These are phyloP conservation scores for Cokeromyces recurvatus DNA, from an alignment of 371 early-diverging fungal genomes.

Conservation along the genomic window DNA sequence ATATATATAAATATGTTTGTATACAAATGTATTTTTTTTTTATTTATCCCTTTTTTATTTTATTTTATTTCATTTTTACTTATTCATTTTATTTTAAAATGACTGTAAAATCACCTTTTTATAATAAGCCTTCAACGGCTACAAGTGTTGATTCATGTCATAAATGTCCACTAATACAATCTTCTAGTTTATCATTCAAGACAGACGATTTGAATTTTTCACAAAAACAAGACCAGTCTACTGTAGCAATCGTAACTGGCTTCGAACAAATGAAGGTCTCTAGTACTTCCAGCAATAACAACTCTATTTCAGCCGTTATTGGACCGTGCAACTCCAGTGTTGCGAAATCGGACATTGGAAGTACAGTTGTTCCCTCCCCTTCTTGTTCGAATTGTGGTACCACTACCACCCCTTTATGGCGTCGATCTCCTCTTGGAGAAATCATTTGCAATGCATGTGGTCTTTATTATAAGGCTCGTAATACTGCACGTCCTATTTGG, in stretches of 20 bases:
- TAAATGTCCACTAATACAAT: constrained; percentile 39
- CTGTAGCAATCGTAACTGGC: constrained; percentile 34
- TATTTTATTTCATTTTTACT: not conserved
- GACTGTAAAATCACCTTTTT: constrained; percentile 51
- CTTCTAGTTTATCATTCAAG: constrained; percentile 3
- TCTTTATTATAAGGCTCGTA: constrained; percentile 80
- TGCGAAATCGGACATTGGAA: constrained; percentile 52
- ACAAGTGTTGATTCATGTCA: constrained; percentile 52
- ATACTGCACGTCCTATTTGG: constrained; percentile 77
- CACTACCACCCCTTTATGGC: constrained; percentile 90
- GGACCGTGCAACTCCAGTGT: constrained; percentile 57
- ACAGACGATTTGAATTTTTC: constrained; percentile 5
- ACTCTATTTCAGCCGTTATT: constrained; percentile 23
- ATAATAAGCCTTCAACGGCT: constrained; percentile 49
- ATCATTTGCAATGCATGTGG: constrained; percentile 93
- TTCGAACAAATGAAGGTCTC: constrained; percentile 38
- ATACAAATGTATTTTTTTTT: too few species aligned
- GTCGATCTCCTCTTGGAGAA: constrained; percentile 79
- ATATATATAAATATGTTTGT: too few species aligned
- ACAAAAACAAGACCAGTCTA: constrained; percentile 32
- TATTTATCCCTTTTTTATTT: not conserved
- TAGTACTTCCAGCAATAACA: constrained; percentile 41
- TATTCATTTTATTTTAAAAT: constrained; percentile 9
- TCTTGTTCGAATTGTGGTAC: constrained; percentile 88
- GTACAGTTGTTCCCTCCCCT: constrained; percentile 46